A percentile compares a stretch with the other conserved stretches of the same genome.
Conservation (phyloP, 139 green algal genomes). For the Volvox africanus region DNA sequence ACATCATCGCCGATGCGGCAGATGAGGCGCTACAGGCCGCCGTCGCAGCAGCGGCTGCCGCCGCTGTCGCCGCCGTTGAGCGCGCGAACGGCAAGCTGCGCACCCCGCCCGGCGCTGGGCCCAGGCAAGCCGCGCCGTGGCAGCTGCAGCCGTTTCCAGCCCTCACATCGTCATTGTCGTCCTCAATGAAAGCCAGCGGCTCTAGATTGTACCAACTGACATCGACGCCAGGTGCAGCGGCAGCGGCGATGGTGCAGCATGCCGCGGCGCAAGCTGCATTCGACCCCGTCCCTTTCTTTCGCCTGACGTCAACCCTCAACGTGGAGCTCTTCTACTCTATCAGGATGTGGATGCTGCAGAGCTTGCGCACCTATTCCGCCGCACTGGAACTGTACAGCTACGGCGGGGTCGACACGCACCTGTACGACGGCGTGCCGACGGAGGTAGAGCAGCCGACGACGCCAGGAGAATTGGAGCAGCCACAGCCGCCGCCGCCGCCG, state of each 20-base stretch:
- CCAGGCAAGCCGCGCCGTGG: neutral
- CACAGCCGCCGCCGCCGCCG: neutral
- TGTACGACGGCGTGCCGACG: conserved; percentile 43
- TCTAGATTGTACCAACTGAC: too few relatives aligned
- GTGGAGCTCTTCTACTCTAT: conserved; percentile 45
- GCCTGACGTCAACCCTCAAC: conserved; percentile 48
- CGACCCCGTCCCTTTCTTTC: conserved; percentile 45
- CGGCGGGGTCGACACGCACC: conserved; percentile 26
- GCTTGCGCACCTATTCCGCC: conserved; percentile 39
- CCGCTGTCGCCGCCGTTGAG: conserved; percentile 33
- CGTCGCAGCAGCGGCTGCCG: conserved; percentile 1
- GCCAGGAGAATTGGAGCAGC: too few relatives aligned
- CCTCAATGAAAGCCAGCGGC: too few relatives aligned
- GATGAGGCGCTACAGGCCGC: conserved; percentile 42
- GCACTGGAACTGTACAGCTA: conserved; percentile 40
- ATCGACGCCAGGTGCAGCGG: too few relatives aligned
- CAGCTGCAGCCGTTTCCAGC: neutral
- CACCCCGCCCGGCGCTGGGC: neutral
- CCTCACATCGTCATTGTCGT: neutral
- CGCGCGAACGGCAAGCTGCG: conserved; percentile 16
- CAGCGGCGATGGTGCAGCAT: neutral
- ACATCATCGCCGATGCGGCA: conserved; percentile 54
- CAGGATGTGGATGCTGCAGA: conserved; percentile 23
- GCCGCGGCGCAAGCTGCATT: conserved; percentile 4
- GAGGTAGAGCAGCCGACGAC: neutral